A percentile compares a stretch with the other conserved stretches of the same genome.
phyloP scores from a whole-genome alignment of 192 early-diverging fungal genomes.

The Coemansia asiatica region DNA sequence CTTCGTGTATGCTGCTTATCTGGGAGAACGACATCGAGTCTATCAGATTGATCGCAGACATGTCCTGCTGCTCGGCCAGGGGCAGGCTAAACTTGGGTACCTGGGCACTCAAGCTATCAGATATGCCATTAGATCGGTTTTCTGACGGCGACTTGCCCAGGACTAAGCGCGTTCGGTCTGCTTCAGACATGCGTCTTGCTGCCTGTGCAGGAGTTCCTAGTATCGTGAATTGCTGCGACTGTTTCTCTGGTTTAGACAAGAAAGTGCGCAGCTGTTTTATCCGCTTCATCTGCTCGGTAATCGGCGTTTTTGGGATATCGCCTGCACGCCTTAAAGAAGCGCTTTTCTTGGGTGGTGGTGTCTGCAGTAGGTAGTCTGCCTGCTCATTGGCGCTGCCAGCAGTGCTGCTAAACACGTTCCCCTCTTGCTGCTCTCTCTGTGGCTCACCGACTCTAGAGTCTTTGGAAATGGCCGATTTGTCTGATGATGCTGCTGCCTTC shows the following conservation, averaged over 20 bases:
- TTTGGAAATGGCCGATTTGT: too few species aligned
- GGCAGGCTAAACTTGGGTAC: neutral
- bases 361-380: neutral
- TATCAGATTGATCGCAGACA: constrained; percentile 12
- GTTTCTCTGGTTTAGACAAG: neutral
- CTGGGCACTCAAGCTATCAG: neutral
- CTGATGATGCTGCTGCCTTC: neutral
- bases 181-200: neutral
- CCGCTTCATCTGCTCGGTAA: neutral
- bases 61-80: neutral
- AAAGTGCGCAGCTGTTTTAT: neutral
- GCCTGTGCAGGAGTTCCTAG: neutral
- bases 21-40: constrained; percentile 28
- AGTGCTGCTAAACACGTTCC: neutral
- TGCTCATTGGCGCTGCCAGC: neutral
- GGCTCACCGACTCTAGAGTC: too few species aligned
- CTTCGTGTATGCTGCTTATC: neutral
- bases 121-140: neutral
- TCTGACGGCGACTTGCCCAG: neutral
- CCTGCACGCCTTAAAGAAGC: neutral
- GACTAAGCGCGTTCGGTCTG: neutral
- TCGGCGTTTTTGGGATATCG: neutral
- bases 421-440: neutral
- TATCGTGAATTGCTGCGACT: neutral
- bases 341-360: neutral